Percentiles rank a stretch among this genome's conserved stretches.
Evolutionary conservation across 2,329 filamentous ascomycete genomes (phyloP).

Genomic region (Teratosphaeriaceae sp.): DNA sequence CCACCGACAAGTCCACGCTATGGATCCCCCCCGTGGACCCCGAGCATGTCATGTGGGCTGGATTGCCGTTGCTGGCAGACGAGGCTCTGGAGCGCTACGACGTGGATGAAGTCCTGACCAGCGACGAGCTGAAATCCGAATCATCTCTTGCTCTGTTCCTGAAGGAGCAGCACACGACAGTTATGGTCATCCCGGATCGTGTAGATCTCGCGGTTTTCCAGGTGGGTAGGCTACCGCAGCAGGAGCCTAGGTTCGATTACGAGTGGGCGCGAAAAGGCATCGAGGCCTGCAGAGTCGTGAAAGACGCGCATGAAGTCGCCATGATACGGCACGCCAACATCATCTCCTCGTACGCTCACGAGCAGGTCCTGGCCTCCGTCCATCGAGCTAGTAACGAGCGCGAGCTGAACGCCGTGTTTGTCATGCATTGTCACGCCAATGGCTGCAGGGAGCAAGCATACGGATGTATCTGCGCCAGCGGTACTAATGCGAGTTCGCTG

Average conservation of each 20-base stretch:
- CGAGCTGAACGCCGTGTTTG: conserved; percentile 75
- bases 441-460: conserved; percentile 82
- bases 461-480: conserved; percentile 75
- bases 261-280: conserved; percentile 56
- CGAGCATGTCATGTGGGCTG: conserved; percentile 90
- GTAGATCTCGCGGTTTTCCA: conserved; percentile 39
- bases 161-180: conserved; percentile 28
- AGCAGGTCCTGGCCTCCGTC: conserved; percentile 59
- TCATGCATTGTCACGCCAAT: conserved; percentile 66
- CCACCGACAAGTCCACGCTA: conserved; percentile 66
- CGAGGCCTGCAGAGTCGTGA: conserved; percentile 73
- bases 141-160: conserved; percentile 49
- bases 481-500: conserved; percentile 72
- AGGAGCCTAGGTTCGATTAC: conserved; percentile 60
- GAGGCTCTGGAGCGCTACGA: conserved; percentile 59
- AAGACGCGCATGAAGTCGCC: conserved; percentile 76
- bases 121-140: conserved; percentile 66
- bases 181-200: conserved; percentile 74
- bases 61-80: conserved; percentile 70
- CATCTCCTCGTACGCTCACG: conserved; percentile 73
- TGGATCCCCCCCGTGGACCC: conserved; percentile 89
- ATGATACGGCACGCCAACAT: conserved; percentile 76
- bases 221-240: conserved; percentile 59
- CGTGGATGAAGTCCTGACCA: conserved; percentile 49
- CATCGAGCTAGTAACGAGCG: conserved; percentile 65